Percentiles rank a stretch among this genome's conserved stretches.
Conservation (phyloP, 495 filamentous ascomycete species). For the Aspergillus bridgeri region DNA sequence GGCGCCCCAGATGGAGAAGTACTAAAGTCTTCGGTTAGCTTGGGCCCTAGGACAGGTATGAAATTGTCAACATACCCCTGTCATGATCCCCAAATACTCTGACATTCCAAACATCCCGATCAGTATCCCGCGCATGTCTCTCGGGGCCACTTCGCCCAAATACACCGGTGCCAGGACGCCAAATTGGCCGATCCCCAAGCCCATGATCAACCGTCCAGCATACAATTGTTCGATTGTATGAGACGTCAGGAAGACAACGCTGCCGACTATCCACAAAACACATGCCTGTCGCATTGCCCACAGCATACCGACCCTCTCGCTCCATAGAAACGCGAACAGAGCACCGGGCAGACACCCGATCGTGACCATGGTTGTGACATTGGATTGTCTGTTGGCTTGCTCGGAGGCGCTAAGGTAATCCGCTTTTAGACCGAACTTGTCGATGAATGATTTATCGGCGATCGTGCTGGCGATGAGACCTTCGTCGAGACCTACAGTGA, state of each 20-base stretch:
- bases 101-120: constrained; percentile 58
- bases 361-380: constrained; percentile 63
- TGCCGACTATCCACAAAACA: constrained; percentile 54
- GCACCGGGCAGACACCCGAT: constrained; percentile 57
- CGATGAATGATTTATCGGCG: constrained; percentile 27
- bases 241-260: constrained; percentile 54
- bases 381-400: constrained; percentile 52
- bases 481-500: constrained; percentile 46
- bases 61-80: constrained; percentile 22
- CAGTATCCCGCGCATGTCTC: constrained; percentile 49
- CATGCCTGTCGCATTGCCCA: constrained; percentile 59
- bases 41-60: background rate
- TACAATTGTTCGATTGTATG: constrained; percentile 54
- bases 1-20: constrained; percentile 46
- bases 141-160: constrained; percentile 57
- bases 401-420: constrained; percentile 45
- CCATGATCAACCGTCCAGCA: constrained; percentile 57
- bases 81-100: constrained; percentile 60
- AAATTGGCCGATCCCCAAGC: constrained; percentile 58
- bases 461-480: constrained; percentile 49
- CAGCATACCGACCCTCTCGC: constrained; percentile 56
- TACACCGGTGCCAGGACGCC: constrained; percentile 57
- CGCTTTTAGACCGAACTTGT: constrained; percentile 12
- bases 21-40: constrained; percentile 13
- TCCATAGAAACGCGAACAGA: constrained; percentile 54